Base-by-base conservation (phyloP, 2,329 filamentous ascomycete genomes). In the Ascochyta viciae-villosae region DNA sequence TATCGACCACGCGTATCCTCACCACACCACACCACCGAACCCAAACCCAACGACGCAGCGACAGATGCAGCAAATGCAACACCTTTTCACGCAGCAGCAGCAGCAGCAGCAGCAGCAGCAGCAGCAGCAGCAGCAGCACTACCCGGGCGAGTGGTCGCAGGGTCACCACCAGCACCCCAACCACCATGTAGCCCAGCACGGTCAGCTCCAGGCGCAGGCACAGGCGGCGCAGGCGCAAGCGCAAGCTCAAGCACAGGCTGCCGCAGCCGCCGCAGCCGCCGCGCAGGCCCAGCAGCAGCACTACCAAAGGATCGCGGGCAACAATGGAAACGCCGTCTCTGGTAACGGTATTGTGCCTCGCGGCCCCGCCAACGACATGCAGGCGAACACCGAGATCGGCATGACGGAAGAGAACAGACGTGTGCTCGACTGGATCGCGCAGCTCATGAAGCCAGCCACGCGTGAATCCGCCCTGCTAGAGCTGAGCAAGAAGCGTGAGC, bases 401-500 rank as follows among this genome's bases (percentile, higher is more conserved):
- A 85, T 95, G 63, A 91, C 89, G 16, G 94, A 97, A 74, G 94
- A 97, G 74, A 96, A 96, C 77, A 86, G 92, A 66, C 87, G 93
- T 63, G 95, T 96, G n/a, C 87, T 97, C 77, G 88, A 88, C 61
- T 97, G 92, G 83, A 95, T 97, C 62, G 91, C 93, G 50, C 93
- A 97, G 75, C 83, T 97, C 54, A 84, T 98, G 73, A 94, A 92
- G 75, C 90, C 93, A 63, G 87, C 85, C 67, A 93, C 92, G 26
- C 86, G 95, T 61, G 95, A 98, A 80, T 89, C 91, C 4, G 95
- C 95, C 45, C 83, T 99, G 50, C 84, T 99, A 71, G 95, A 99
- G 77, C 84, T 99, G 47, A 98, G 94, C 80, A 99, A 99, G 83
- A 99, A 99, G 85, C 84, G 95, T 54, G 95, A 99, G 78, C 95